Percentiles rank a stretch among this genome's conserved stretches.
These are phyloP conservation scores for Apiospora hydei DNA, from an alignment of 2,329 filamentous ascomycete genomes.

Conservation along the genomic window DNA sequence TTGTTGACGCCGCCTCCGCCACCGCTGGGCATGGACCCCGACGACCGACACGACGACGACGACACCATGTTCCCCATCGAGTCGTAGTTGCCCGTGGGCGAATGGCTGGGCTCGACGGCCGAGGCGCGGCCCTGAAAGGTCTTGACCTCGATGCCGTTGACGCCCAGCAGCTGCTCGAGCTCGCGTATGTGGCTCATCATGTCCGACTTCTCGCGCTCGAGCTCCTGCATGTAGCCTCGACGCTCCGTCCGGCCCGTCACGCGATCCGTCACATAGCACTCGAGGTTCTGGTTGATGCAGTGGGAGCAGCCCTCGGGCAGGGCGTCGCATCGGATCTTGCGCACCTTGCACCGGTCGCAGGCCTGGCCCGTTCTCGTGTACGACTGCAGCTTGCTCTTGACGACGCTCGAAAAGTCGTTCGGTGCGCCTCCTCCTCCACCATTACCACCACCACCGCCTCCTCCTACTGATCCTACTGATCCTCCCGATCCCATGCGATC, in stretches of 20 bases:
- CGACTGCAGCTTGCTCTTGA: constrained; percentile 62
- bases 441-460: neutral
- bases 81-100: constrained; percentile 27
- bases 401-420: constrained; percentile 61
- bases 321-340: constrained; percentile 89
- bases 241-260: constrained; percentile 83
- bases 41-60: neutral
- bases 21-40: neutral
- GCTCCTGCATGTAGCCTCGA: constrained; percentile 77
- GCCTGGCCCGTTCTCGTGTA: constrained; percentile 79
- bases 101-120: constrained; percentile 33
- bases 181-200: constrained; percentile 72
- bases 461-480: neutral
- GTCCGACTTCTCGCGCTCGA: constrained; percentile 75
- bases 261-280: constrained; percentile 86
- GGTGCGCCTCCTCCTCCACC: constrained; percentile 39
- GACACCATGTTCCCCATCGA: neutral
- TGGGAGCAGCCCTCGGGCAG: constrained; percentile 82
- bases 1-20: constrained; percentile 28
- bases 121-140: constrained; percentile 52
- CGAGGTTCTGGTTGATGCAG: constrained; percentile 76
- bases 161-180: constrained; percentile 70
- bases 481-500: constrained; percentile 44
- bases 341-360: constrained; percentile 88
- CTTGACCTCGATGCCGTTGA: constrained; percentile 67